A percentile compares a stretch with the other conserved stretches of the same genome.
phyloP scores from a whole-genome alignment of 306 rosid species.

The Hylodesmum podocarpum region DNA sequence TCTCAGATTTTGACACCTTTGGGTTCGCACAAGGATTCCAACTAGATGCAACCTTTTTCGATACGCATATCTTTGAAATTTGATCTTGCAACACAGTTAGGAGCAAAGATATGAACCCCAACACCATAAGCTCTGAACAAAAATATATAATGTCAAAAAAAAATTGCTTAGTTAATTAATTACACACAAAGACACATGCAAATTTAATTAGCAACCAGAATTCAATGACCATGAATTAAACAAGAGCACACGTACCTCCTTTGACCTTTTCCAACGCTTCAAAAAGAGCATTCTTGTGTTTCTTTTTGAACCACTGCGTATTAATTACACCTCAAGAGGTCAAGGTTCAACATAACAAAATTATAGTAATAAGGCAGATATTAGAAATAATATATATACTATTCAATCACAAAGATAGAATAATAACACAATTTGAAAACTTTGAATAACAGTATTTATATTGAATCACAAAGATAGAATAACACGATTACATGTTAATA shows the following conservation, averaged over 20 bases:
- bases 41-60: constrained; percentile 1
- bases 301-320: constrained; percentile 43
- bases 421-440: background rate
- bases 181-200: background rate
- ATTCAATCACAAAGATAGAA: background rate
- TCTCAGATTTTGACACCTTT: background rate
- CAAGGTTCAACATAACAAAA: background rate
- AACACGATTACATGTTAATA: too few species aligned
- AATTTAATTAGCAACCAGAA: background rate
- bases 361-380: background rate
- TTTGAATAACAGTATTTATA: background rate
- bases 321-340: background rate
- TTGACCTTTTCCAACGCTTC: constrained; percentile 43
- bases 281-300: constrained; percentile 29
- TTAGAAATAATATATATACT: background rate
- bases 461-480: too few species aligned
- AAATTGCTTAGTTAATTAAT: background rate
- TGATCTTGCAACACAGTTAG: constrained; percentile 37
- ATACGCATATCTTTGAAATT: constrained; percentile 33
- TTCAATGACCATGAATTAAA: background rate
- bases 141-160: background rate
- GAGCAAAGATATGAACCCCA: constrained; percentile 40
- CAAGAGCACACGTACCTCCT: constrained; percentile 29
- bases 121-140: constrained; percentile 38
- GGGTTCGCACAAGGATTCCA: constrained; percentile 40